Evolutionary conservation across 768 basidiomycete species (phyloP).

Genomic region (Xanthoconium stramineum): DNA sequence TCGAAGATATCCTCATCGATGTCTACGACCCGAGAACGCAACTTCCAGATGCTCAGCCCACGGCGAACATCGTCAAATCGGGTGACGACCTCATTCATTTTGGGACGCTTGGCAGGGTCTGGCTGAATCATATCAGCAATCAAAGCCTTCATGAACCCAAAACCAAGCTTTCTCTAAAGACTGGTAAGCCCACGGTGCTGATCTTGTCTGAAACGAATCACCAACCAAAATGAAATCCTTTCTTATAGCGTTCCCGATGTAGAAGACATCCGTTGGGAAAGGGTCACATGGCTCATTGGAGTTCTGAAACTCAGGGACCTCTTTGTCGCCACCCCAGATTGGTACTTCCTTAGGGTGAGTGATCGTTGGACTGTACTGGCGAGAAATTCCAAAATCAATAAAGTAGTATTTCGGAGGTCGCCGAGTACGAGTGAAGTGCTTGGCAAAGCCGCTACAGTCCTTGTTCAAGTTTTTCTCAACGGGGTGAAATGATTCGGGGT

Average conservation of each 20-base stretch:
- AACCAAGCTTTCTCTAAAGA: background rate
- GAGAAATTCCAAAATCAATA: background rate
- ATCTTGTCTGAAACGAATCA: too few relatives aligned
- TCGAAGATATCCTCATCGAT: constrained; percentile 12
- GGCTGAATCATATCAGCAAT: background rate
- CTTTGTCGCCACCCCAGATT: background rate
- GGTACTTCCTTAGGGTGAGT: background rate
- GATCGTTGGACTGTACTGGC: background rate
- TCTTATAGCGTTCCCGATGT: background rate
- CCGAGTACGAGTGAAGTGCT: background rate
- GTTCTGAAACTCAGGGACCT: background rate
- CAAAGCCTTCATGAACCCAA: background rate
- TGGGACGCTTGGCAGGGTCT: background rate
- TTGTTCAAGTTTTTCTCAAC: background rate
- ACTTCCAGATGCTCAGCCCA: background rate
- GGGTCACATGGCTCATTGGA: background rate
- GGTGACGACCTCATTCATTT: background rate
- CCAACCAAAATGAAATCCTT: background rate
- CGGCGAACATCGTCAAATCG: background rate
- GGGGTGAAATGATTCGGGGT: background rate
- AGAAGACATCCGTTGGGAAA: background rate
- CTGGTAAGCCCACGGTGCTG: too few relatives aligned
- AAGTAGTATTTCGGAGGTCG: background rate
- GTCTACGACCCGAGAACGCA: background rate
- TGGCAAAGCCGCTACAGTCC: background rate